Evolutionary conservation across 2,329 filamentous ascomycete species (phyloP).

Genomic region (Pestalotiopsis sp.): DNA sequence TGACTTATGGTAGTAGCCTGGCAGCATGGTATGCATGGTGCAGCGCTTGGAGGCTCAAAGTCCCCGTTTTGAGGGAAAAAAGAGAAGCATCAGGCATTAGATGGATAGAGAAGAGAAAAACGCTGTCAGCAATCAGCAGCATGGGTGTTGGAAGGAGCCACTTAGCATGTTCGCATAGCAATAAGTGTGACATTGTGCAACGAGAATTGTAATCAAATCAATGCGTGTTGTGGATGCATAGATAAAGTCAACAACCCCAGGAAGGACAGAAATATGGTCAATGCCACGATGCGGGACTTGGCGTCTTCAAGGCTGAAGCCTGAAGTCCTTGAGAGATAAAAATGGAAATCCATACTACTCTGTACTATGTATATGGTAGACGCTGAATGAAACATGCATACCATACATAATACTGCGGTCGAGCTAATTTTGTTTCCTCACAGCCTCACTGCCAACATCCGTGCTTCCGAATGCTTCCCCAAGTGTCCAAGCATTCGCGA

Average conservation of each 20-base stretch:
- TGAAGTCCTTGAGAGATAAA: neutral
- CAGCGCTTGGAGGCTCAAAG: neutral
- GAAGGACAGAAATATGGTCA: neutral
- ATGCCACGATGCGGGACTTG: neutral
- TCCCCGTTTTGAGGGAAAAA: neutral
- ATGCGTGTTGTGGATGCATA: neutral
- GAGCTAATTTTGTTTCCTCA: neutral
- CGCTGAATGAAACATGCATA: conserved; percentile 8
- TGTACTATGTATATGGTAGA: neutral
- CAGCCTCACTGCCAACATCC: neutral
- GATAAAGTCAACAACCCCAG: neutral
- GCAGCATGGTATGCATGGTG: neutral
- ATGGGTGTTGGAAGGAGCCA: neutral
- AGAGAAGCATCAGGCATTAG: neutral
- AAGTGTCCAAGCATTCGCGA: neutral
- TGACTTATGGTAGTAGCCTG: neutral
- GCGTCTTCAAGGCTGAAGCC: neutral
- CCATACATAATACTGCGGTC: neutral
- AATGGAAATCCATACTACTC: neutral
- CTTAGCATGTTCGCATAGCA: neutral
- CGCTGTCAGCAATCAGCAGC: neutral
- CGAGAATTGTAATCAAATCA: neutral
- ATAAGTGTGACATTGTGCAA: neutral
- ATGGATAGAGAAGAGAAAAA: neutral
- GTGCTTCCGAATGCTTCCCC: neutral